Base-by-base conservation (phyloP, 108 stramenopile species). In the Cyclostephanos tholiformis region DNA sequence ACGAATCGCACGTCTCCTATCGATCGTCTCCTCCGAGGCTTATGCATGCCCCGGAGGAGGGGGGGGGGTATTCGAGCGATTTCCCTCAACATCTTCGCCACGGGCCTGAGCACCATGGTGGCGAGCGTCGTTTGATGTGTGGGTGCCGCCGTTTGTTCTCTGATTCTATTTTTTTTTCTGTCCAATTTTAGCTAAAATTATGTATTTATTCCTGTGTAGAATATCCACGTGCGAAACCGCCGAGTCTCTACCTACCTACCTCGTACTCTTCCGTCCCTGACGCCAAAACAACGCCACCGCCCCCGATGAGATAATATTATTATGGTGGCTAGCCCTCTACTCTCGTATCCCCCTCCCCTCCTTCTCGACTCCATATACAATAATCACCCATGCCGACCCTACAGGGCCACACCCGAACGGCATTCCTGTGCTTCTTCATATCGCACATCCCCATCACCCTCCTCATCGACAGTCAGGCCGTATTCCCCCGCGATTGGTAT, bases 391-490 rank as follows among this genome's bases (percentile, higher is more conserved):
- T 88, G 86, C 73, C 67, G 66, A 66, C 72, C 5, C 63, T 89
- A 22, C 20, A 61, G 57, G 90, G 90, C 64, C 56, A 26, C 19
- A 71, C 69, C 6, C 80, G 87, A 41, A 63, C 63, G 9, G 86
- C 88, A 38, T 93, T 89, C 71, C 71, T 93, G 8, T 11, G 61
- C 44, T 96, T 91, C 70, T 96, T 96, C 67, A 63, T 65, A 23
- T 91, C 90, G 2, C 95, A 96, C 55, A 91, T 96, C 43, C 92
- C 92, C 17, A 93, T 93, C 27, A 96, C 95, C 16, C 38, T 94
- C 1, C 44, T 84, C 35, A 71, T 96, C 10, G 95, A 96, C 55
- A 83, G 77, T 1, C 95, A 96, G 76, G 91, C 82, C 9, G 39
- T 86, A 0, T 83, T 92, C 36, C 86, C 86, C 9, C 55, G 72